These are phyloP conservation scores for Raddia guianensis DNA, from an alignment of 176 grass and related monocot species.

Conservation along the genomic window DNA sequence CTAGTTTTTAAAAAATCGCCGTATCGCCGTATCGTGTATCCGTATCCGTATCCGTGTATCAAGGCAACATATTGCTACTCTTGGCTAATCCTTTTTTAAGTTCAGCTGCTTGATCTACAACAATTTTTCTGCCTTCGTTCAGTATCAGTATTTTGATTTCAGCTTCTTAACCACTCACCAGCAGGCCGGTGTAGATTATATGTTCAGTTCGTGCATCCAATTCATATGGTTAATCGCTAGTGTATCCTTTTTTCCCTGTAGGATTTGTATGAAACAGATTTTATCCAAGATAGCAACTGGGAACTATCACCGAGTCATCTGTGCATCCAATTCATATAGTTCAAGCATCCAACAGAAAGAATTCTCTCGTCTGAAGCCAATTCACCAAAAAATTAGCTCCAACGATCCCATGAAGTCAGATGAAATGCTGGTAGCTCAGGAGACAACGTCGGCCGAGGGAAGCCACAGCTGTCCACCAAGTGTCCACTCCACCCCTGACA, in stretches of 20 bases:
- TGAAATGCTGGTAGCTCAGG: constrained; percentile 1
- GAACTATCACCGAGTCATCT: neutral
- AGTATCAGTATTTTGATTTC: neutral
- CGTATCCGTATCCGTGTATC: too few relatives aligned
- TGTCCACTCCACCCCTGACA: constrained; percentile 77
- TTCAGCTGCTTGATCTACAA: neutral
- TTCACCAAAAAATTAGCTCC: neutral
- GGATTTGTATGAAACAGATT: constrained; percentile 42
- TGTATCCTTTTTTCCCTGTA: neutral
- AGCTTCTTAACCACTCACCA: neutral
- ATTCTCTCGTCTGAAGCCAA: constrained; percentile 1
- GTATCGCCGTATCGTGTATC: too few relatives aligned
- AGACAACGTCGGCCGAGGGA: neutral
- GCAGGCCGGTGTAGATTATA: neutral
- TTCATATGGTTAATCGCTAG: too few relatives aligned
- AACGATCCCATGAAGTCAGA: constrained; percentile 29
- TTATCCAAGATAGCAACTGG: constrained; percentile 36
- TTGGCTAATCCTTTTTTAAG: neutral
- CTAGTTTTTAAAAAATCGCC: too few relatives aligned
- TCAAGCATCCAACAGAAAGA: neutral
- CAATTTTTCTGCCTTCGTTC: neutral
- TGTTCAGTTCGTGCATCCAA: too few relatives aligned
- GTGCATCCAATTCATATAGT: neutral
- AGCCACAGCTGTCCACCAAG: constrained; percentile 32
- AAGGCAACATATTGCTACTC: too few relatives aligned